Conservation (phyloP, 2,329 filamentous ascomycete genomes). For the Fusarium agapanthi region DNA sequence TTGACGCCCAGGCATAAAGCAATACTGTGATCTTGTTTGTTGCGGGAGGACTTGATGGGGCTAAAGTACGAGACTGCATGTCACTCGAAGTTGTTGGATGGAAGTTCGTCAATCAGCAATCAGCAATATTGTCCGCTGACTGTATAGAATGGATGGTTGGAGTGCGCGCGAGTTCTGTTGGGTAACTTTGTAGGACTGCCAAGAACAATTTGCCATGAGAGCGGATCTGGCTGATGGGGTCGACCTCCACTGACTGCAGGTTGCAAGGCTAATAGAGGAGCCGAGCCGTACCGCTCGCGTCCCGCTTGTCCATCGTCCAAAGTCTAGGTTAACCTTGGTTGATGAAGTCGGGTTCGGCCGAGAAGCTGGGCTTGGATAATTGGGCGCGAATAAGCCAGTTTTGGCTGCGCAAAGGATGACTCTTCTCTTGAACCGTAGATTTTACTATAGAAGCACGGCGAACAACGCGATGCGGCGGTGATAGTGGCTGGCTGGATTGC, state of each 20-base stretch:
- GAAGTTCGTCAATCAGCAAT: background rate
- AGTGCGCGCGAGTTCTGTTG: background rate
- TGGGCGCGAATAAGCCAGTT: constrained; percentile 1
- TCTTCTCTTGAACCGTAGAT: background rate
- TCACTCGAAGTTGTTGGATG: background rate
- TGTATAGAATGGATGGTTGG: background rate
- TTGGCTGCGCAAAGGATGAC: background rate
- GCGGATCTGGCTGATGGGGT: constrained; percentile 26
- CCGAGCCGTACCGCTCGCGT: constrained; percentile 39
- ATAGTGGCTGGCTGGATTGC: constrained; percentile 16
- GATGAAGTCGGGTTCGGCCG: constrained; percentile 27
- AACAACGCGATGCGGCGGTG: background rate
- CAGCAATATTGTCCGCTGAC: background rate
- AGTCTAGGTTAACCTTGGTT: constrained; percentile 17
- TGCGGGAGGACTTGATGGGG: background rate
- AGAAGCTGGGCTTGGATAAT: constrained; percentile 1
- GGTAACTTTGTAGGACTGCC: background rate
- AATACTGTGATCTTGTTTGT: constrained; percentile 10
- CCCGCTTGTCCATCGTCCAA: constrained; percentile 30
- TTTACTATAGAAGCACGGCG: background rate
- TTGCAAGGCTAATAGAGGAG: constrained; percentile 35
- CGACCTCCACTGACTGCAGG: constrained; percentile 19
- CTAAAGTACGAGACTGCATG: background rate
- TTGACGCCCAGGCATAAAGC: constrained; percentile 7
- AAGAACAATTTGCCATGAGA: constrained; percentile 10